Evolutionary conservation across 495 filamentous ascomycete genomes (phyloP), one percentile per base, ranked within the genome.

Genomic region (Bacidia rubella): DNA sequence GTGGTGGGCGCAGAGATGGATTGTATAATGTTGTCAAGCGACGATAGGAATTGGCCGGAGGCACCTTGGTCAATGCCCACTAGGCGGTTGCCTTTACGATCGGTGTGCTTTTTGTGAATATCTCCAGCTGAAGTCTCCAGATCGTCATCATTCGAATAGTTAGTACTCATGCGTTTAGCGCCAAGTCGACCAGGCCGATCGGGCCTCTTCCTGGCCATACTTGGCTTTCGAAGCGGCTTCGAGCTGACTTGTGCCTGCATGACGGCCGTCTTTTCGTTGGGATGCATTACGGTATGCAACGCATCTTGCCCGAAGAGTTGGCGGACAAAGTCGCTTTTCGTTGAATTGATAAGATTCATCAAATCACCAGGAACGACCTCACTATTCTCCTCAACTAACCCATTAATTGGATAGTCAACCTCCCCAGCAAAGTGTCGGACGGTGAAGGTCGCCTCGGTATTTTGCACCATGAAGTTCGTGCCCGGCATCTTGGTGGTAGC

Each of bases 221-320:
- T 95, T 1, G 92, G 92, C 68, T 85, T 87, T 40, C 92, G 82
- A 63, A 87, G 75, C 5, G 92, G 92, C 65, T 89, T 93, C 1
- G 90, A 95, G 69, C 87, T 93, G 56, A 98, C 86, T 52, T 90
- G 88, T 0, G 90, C 92, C 68, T 98, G 92, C 78, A 96, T 87
- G 57, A 98, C 87, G 2, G 92, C 86, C 0, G 79, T 81, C 63
- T 80, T 84, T 66, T 98, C 92, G 54, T 86, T 83, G 0, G 92
- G 90, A 66, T 98, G 92, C 32, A 86, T 79, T 20, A 95, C 77
- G 3, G 87, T 94, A 53, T 92, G 84, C 38, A 98, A 69, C 4
- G 86, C 90, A 60, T 95, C 87, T 66, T 96, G 92, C 17, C 87
- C 88, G 57, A 98, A 97, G 1, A 98, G 76, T 44, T 90, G 85